phyloP scores from a whole-genome alignment of 1,284 basidiomycete genomes.

The Moniliophthora roreri region DNA sequence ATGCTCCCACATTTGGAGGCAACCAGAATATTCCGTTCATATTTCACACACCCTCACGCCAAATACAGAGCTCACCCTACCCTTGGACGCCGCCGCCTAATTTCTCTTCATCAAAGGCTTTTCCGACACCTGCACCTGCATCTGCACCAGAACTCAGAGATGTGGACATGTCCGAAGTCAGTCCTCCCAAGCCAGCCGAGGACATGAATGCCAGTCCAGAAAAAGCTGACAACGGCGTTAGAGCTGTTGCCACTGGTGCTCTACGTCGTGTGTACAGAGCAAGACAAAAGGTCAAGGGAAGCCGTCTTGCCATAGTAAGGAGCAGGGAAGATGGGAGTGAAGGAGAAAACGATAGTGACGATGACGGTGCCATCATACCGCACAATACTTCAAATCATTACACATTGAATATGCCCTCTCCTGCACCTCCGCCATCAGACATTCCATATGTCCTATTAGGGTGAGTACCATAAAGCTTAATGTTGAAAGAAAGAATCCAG shows the following conservation, averaged over 20 bases:
- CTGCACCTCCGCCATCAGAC: constrained; percentile 54
- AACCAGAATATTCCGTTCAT: constrained; percentile 70
- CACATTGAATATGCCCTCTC: constrained; percentile 73
- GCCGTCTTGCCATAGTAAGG: constrained; percentile 27
- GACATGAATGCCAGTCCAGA: constrained; percentile 6
- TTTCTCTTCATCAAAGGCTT: constrained; percentile 59
- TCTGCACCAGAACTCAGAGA: constrained; percentile 52
- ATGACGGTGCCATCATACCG: too few relatives aligned
- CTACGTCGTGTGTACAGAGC: constrained; percentile 67
- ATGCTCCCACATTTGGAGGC: constrained; percentile 56
- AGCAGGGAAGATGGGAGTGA: constrained; percentile 23
- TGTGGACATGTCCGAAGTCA: constrained; percentile 71
- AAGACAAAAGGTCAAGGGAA: constrained; percentile 49
- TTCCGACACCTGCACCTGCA: constrained; percentile 39
- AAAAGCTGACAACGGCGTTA: constrained; percentile 35
- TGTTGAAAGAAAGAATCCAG: constrained; percentile 16
- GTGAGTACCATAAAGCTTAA: constrained; percentile 38
- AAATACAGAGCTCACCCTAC: constrained; percentile 45
- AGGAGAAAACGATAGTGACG: too few relatives aligned
- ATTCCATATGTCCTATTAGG: constrained; percentile 77
- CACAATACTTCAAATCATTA: constrained; percentile 74
- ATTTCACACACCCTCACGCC: constrained; percentile 54
- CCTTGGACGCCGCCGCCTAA: constrained; percentile 64
- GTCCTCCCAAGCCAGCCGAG: constrained; percentile 52
- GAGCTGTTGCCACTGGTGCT: constrained; percentile 65